Evolutionary conservation across 305 asterid species (phyloP), one percentile per base, ranked within the genome.

Genomic region (Fraxinus albicans): DNA sequence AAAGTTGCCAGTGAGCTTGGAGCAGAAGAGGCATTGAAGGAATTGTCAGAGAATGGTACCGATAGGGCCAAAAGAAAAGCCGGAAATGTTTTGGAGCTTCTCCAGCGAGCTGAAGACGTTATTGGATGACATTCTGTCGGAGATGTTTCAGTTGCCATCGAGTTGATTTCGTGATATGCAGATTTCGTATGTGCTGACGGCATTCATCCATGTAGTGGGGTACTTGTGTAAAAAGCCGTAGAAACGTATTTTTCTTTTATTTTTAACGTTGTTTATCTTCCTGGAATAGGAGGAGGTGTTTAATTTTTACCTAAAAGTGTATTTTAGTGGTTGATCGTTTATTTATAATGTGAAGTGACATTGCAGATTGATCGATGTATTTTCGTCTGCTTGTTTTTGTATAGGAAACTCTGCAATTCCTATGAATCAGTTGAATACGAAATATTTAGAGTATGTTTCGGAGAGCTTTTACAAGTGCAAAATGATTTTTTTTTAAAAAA

Each of bases 51-150:
- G 85, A 93, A 76, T 70, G 99, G 99, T 73, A 96, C 98, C 0
- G 98, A 96, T 23, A 91, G 99, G 86, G 99, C 98, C 5, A 96
- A 96, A 84, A 86, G 99, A 67, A 96, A 96, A 83, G 99, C 98
- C 0, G 91, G 85, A 47, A 89, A 92, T 77, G 89, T 96, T 36
- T 84, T 96, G 91, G 98, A 96, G 87, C 94, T 91, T 85, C 90
- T 94, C 44, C 94, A 88, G 80, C 89, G 82, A 77, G 89, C 77
- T 5, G 97, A 88, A 82, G 83, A 69, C 1, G 84, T 55, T 73
- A 79, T 72, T 79, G 82, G 83, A 79, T 88, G 85, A 86, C 72
- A 77, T 86, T 75, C 60, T 40, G 35, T 42, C 3, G 13, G 7
- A 55, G 67, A 55, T 55, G 2, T 13, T 55, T n/a, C 27, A 15